phyloP scores from a whole-genome alignment of 169 alveolate genomes.

The Cryptosporidium tyzzeri region DNA sequence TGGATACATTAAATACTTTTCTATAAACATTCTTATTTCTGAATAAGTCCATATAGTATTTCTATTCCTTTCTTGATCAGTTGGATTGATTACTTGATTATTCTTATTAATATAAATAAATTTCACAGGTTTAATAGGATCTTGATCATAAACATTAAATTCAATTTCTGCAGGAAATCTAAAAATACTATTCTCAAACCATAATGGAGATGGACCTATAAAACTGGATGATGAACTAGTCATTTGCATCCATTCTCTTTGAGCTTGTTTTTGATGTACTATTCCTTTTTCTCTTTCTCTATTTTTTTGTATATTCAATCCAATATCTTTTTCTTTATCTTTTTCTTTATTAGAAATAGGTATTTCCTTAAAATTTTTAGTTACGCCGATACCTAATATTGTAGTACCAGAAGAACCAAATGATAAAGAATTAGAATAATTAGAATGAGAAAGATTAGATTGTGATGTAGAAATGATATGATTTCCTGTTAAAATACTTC shows the following conservation, averaged over 20 bases:
- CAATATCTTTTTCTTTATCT: slow-evolving; percentile 37
- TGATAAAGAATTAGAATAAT: not conserved
- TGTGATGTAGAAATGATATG: not conserved
- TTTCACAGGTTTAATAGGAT: not conserved
- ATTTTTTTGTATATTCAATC: slow-evolving; percentile 29
- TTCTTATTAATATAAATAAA: not conserved
- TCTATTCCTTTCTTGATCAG: slow-evolving; percentile 75
- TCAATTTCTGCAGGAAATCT: slow-evolving; percentile 51
- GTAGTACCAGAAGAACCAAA: not conserved
- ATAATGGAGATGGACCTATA: slow-evolving; percentile 68
- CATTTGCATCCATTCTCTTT: slow-evolving; percentile 74
- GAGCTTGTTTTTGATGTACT: slow-evolving; percentile 74
- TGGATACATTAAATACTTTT: slow-evolving; percentile 89
- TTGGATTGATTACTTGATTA: slow-evolving; percentile 46
- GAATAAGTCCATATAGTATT: slow-evolving; percentile 85
- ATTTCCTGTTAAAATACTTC: no score
- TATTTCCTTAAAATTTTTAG: not conserved
- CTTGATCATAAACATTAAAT: slow-evolving; percentile 22
- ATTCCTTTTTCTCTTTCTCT: slow-evolving; percentile 69
- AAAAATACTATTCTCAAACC: slow-evolving; percentile 72
- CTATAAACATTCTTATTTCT: slow-evolving; percentile 85
- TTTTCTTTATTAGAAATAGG: not conserved
- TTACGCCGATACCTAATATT: not conserved
- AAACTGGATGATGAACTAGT: slow-evolving; percentile 58
- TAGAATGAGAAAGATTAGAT: not conserved